Evolutionary conservation across 345 rosid species (phyloP), one percentile per base, ranked within the genome.

Genomic region (Iberis pinnata): DNA sequence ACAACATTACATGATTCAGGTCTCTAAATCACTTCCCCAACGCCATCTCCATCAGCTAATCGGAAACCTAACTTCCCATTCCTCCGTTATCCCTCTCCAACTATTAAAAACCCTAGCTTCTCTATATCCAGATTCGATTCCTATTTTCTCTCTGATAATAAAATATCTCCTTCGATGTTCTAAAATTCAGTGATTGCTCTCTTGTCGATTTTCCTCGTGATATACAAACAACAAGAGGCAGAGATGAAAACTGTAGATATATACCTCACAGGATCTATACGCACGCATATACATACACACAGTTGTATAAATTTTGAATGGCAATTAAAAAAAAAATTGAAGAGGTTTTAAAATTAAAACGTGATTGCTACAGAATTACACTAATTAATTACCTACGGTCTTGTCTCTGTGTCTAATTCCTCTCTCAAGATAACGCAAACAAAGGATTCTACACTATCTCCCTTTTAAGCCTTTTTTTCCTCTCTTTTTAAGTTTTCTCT

Each of bases 1-100:
- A 37, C 22, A 46, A 41, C 42, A 49, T 63, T 56, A 61, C 82
- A 62, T 79, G 75, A 77, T 81, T 84, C 74, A 17, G 74, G 73
- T 63, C 40, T 63, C 42, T 9, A 55, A 70, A 77, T 64, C 67
- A 75, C 33, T 33, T 43, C 57, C 66, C 63, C 73, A 24, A 66
- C 10, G 49, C 55, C 53, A 79, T 65, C 52, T 49, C 35, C 42
- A 64, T 27, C 18, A 40, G 3, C 43, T 22, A 52, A 66, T 59
- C n/a, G 49, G 60, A 60, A 67, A 66, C 71, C 71, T 67, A 46
- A 53, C 35, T 29, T 9, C 38, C 68, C 66, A 42, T 49, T 66
- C n/a, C n/a, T n/a, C n/a, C n/a, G n/a, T n/a, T n/a, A n/a, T n/a
- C n/a, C n/a, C n/a, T n/a, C 47, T 49, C 53, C 24, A 49, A 65